phyloP scores from a whole-genome alignment of 495 filamentous ascomycete genomes.

The Daldinia bambusicola region DNA sequence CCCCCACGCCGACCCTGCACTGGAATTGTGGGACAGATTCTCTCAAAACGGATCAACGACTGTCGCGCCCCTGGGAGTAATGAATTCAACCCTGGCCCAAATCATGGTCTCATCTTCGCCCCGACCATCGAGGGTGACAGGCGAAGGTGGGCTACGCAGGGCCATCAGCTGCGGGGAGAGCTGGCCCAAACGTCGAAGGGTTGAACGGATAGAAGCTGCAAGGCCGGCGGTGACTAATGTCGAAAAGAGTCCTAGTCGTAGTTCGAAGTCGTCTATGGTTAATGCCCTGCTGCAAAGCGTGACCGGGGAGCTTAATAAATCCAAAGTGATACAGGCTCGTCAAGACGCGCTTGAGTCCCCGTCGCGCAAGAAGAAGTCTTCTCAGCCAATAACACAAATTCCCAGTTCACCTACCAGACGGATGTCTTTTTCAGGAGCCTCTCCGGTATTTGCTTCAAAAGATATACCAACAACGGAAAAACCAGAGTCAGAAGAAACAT shows the following conservation, averaged over 20 bases:
- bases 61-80: slow-evolving; percentile 49
- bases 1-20: slow-evolving; percentile 81
- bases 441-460: slow-evolving; percentile 18
- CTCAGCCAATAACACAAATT: slow-evolving; percentile 28
- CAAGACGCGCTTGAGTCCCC: slow-evolving; percentile 43
- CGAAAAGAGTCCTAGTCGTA: slow-evolving; percentile 38
- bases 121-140: slow-evolving; percentile 62
- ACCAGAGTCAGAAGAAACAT: slow-evolving; percentile 24
- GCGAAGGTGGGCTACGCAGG: slow-evolving; percentile 67
- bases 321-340: slow-evolving; percentile 37
- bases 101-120: slow-evolving; percentile 77
- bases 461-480: not conserved
- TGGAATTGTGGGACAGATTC: slow-evolving; percentile 89
- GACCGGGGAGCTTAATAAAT: slow-evolving; percentile 52
- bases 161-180: slow-evolving; percentile 78
- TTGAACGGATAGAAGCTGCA: slow-evolving; percentile 48
- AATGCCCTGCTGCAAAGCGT: slow-evolving; percentile 58
- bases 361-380: slow-evolving; percentile 45
- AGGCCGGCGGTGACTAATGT: slow-evolving; percentile 18
- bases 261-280: slow-evolving; percentile 63
- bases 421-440: slow-evolving; percentile 24
- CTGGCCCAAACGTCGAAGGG: slow-evolving; percentile 70
- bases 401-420: slow-evolving; percentile 33
- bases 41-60: slow-evolving; percentile 52
- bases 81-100: slow-evolving; percentile 66